A percentile compares a stretch with the other conserved stretches of the same genome.
Conservation (phyloP, 2,329 filamentous ascomycete genomes). For the Neophaeococcomyces mojaviensis region DNA sequence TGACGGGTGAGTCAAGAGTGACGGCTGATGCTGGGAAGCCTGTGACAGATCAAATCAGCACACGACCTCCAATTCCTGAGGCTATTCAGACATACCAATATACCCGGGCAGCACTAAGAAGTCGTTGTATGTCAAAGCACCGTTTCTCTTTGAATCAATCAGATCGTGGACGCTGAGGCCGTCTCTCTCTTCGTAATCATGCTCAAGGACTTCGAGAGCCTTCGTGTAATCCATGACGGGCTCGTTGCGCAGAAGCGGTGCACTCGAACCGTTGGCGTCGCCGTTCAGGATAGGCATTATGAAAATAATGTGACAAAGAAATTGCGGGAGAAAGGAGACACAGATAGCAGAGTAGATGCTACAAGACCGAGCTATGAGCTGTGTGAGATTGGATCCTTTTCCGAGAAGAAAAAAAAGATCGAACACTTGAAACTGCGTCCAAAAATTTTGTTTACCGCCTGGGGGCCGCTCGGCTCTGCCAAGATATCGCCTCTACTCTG, state of each 20-base stretch:
- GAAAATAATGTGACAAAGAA: constrained; percentile 27
- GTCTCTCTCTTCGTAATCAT: constrained; percentile 70
- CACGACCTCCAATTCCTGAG: neutral
- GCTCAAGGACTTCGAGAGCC: constrained; percentile 71
- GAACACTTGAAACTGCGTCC: neutral
- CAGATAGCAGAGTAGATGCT: constrained; percentile 20
- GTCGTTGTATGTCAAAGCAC: constrained; percentile 97
- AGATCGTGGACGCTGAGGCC: constrained; percentile 80
- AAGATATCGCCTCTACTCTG: neutral
- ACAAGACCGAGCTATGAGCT: constrained; percentile 21
- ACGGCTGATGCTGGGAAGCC: constrained; percentile 89
- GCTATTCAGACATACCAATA: constrained; percentile 56
- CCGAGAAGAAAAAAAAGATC: constrained; percentile 20
- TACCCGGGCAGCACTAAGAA: constrained; percentile 95
- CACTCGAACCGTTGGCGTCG: constrained; percentile 46
- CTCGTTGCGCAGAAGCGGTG: constrained; percentile 41
- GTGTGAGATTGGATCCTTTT: constrained; percentile 18
- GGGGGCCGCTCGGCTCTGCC: constrained; percentile 16
- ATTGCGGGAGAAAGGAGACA: constrained; percentile 25
- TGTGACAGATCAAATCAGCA: constrained; percentile 25
- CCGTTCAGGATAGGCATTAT: constrained; percentile 69
- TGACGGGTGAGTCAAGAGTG: constrained; percentile 79
- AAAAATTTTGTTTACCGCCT: constrained; percentile 32
- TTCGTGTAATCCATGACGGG: constrained; percentile 61
- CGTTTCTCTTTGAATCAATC: constrained; percentile 83